Percentiles rank a stretch among this genome's conserved stretches.
These are phyloP conservation scores for Aspergillus oerlinghausenensis DNA, from an alignment of 2,329 filamentous ascomycete species.

Conservation along the genomic window DNA sequence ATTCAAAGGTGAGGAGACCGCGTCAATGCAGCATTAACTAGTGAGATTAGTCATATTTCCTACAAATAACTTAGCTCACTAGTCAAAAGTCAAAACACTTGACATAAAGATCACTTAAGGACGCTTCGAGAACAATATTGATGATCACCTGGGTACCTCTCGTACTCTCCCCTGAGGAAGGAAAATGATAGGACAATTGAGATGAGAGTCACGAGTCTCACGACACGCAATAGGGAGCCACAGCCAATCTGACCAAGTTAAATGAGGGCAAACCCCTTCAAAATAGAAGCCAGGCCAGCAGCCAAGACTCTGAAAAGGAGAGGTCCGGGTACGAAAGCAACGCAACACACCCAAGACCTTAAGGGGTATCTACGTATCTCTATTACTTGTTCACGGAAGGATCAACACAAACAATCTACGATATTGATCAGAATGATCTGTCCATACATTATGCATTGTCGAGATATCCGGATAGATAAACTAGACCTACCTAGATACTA, in stretches of 20 bases:
- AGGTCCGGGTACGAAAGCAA: slow-evolving; percentile 3
- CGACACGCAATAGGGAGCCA: slow-evolving; percentile 13
- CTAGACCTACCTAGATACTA: neutral
- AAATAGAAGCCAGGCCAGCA: neutral
- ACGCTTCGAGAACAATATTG: neutral
- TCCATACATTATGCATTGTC: neutral
- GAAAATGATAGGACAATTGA: neutral
- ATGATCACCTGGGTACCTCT: neutral
- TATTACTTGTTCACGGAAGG: neutral
- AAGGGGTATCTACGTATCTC: neutral
- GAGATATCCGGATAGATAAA: neutral
- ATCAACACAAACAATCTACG: neutral
- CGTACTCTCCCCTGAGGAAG: neutral
- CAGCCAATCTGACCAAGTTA: slow-evolving; percentile 10
- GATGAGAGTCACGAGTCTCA: slow-evolving; percentile 4
- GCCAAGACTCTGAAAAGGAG: slow-evolving; percentile 14
- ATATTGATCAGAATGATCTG: neutral
- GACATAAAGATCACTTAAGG: neutral
- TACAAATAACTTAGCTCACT: no score
- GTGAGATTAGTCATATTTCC: neutral
- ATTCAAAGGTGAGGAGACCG: neutral
- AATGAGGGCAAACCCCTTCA: neutral
- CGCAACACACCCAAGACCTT: neutral
- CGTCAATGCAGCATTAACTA: neutral
- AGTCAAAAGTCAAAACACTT: neutral